Percentiles rank a stretch among this genome's conserved stretches.
phyloP scores from a whole-genome alignment of 345 rosid species.

The Salix viminalis region DNA sequence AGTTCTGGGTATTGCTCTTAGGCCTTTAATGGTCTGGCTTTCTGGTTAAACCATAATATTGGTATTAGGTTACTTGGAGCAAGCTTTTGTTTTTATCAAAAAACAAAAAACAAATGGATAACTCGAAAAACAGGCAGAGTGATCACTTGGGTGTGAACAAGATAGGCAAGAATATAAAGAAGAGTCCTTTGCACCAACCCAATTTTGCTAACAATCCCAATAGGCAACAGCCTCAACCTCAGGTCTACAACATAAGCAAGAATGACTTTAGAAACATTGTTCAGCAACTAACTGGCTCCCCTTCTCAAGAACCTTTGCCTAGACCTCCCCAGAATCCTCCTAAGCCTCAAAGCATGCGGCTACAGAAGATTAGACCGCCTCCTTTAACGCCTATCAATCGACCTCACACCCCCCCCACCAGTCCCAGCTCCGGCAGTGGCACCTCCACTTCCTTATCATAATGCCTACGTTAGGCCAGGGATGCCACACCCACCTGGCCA shows the following conservation, averaged over 20 bases:
- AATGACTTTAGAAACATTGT: conserved; percentile 77
- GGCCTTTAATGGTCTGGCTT: conserved; percentile 9
- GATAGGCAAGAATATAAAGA: conserved; percentile 71
- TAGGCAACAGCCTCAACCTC: conserved; percentile 79
- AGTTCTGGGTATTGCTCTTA: not conserved
- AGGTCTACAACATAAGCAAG: conserved; percentile 93
- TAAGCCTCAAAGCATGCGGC: conserved; percentile 67
- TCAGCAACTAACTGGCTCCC: conserved; percentile 88
- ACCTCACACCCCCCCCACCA: conserved; percentile 45
- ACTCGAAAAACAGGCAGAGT: conserved; percentile 57
- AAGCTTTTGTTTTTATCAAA: not conserved
- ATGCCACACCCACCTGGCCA: conserved; percentile 17
- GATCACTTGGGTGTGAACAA: conserved; percentile 87
- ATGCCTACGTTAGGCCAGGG: conserved; percentile 12
- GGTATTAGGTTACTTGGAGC: not conserved
- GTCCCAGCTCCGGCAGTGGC: conserved; percentile 24
- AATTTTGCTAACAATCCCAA: conserved; percentile 38
- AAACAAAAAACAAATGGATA: conserved; percentile 55
- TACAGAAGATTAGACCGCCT: conserved; percentile 84
- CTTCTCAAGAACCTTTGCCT: conserved; percentile 55
- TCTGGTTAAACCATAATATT: conserved; percentile 1
- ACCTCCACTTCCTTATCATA: conserved; percentile 19
- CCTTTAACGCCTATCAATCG: conserved; percentile 65
- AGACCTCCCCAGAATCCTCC: conserved; percentile 70
- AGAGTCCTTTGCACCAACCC: conserved; percentile 84